These are phyloP conservation scores for Cryptosporidium andersoni DNA, from an alignment of 169 alveolate genomes.

Conservation along the genomic window DNA sequence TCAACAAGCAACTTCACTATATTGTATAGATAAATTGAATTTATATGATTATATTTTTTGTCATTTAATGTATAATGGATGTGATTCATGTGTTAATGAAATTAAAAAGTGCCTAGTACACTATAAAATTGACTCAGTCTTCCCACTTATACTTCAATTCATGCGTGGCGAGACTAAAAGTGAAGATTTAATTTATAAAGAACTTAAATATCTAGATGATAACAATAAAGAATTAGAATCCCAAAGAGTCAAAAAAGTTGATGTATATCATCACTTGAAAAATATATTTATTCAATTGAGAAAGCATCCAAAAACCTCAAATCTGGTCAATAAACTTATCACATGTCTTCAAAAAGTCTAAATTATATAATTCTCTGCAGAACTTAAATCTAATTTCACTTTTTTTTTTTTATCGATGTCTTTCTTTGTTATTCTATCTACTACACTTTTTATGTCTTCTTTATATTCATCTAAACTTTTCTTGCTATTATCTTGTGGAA, in stretches of 20 bases:
- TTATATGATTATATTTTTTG: conserved; percentile 30
- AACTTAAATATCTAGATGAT: conserved; percentile 2
- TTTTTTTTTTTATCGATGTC: neutral
- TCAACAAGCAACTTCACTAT: neutral
- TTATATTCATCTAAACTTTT: neutral
- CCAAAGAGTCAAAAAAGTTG: conserved; percentile 2
- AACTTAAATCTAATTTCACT: neutral
- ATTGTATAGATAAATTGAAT: neutral
- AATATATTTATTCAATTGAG: conserved; percentile 22
- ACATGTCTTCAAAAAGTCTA: conserved; percentile 3
- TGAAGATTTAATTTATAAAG: conserved; percentile 19
- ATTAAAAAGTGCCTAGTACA: conserved; percentile 33
- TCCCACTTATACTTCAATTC: conserved; percentile 36
- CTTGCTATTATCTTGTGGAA: conserved; percentile 10
- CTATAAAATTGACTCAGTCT: conserved; percentile 34
- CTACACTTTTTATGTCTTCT: neutral
- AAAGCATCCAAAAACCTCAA: conserved; percentile 5
- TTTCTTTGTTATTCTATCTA: conserved; percentile 4
- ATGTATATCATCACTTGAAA: conserved; percentile 25
- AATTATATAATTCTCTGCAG: neutral
- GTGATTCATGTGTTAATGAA: neutral
- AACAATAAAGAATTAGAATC: neutral
- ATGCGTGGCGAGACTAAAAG: conserved; percentile 40
- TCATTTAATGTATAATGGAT: neutral
- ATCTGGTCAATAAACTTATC: conserved; percentile 34